A percentile compares a stretch with the other conserved stretches of the same genome.
These are phyloP conservation scores for Aciculosporium take DNA, from an alignment of 2,329 filamentous ascomycete genomes.

Conservation along the genomic window DNA sequence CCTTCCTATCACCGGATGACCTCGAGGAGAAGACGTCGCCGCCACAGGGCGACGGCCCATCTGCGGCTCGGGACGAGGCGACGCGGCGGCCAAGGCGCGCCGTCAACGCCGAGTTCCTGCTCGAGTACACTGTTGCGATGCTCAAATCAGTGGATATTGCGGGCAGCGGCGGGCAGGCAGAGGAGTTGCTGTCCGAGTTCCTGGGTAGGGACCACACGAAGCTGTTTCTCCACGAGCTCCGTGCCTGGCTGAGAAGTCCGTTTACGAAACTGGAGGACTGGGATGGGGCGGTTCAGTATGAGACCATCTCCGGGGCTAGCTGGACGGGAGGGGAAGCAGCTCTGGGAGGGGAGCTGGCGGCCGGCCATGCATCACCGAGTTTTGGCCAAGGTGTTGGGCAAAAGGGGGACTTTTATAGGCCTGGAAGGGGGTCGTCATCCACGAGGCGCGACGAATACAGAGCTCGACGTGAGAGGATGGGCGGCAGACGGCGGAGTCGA, in stretches of 20 bases:
- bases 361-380: not conserved
- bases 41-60: not conserved
- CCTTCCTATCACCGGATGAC: constrained; percentile 41
- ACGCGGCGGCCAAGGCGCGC: constrained; percentile 1
- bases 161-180: constrained; percentile 62
- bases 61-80: constrained; percentile 28
- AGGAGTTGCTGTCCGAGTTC: constrained; percentile 66
- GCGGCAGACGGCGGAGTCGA: constrained; percentile 1
- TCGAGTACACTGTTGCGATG: constrained; percentile 76
- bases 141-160: constrained; percentile 72
- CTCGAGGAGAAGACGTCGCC: constrained; percentile 13
- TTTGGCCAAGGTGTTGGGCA: not conserved
- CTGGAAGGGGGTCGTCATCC: constrained; percentile 2
- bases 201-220: constrained; percentile 58
- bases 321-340: not conserved
- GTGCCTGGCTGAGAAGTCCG: constrained; percentile 71
- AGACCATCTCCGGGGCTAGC: constrained; percentile 1
- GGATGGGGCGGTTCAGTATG: constrained; percentile 69
- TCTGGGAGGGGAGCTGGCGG: not conserved
- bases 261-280: constrained; percentile 58
- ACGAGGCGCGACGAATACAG: not conserved
- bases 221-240: constrained; percentile 74
- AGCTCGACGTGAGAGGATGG: not conserved
- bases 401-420: constrained; percentile 17
- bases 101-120: constrained; percentile 61